phyloP scores from a whole-genome alignment of 208 protist genomes.

The Leishmania gerbilli region DNA sequence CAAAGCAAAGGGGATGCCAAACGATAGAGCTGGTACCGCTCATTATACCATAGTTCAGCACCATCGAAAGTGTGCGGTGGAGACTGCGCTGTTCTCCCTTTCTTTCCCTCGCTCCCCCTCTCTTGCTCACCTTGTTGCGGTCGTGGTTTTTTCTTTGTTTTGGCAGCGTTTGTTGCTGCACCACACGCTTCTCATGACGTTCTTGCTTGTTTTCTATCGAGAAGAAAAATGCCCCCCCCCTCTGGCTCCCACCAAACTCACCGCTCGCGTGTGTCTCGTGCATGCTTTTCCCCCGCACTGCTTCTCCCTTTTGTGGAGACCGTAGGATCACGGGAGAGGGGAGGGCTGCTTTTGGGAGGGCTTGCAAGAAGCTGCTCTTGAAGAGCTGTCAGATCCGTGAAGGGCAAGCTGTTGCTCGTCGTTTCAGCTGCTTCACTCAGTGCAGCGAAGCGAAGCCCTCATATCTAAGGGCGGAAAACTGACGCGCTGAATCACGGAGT shows the following conservation, averaged over 20 bases:
- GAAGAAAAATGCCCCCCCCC: neutral
- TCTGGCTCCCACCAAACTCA: neutral
- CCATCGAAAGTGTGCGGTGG: neutral
- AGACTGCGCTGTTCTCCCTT: neutral
- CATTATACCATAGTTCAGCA: slow-evolving; percentile 3
- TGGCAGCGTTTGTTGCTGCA: slow-evolving; percentile 5
- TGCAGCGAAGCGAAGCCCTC: neutral
- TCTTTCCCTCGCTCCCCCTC: neutral
- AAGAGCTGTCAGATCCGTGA: neutral
- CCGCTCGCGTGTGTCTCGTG: neutral
- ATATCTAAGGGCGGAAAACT: neutral
- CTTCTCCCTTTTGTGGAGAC: neutral
- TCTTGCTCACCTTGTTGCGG: neutral
- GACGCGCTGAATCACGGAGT: neutral
- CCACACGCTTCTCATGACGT: slow-evolving; percentile 8
- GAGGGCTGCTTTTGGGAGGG: neutral
- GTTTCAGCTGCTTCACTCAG: neutral
- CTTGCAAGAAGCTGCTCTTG: slow-evolving; percentile 3
- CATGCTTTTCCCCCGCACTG: neutral
- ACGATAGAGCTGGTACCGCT: neutral
- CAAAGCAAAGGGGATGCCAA: slow-evolving; percentile 2
- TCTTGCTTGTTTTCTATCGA: slow-evolving; percentile 7
- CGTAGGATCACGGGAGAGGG: neutral
- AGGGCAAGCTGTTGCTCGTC: neutral
- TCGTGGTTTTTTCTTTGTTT: neutral